Base-by-base conservation (phyloP, 345 rosid genomes). In the Populus pruinosa region DNA sequence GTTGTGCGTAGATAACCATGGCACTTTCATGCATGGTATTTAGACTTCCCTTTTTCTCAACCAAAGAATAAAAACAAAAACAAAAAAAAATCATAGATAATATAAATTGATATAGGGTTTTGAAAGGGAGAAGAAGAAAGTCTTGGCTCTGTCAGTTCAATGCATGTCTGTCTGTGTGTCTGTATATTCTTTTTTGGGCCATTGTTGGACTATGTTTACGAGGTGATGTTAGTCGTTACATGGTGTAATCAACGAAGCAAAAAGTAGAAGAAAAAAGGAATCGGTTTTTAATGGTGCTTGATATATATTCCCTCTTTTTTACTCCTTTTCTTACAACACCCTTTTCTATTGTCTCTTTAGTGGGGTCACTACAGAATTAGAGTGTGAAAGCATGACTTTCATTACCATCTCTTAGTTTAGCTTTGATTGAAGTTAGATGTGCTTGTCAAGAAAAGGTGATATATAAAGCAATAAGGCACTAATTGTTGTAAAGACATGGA, bases 381-480 rank as follows among this genome's bases (percentile, higher is more conserved):
- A 14, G 78, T 76, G 78, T 76, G 78, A 76, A 76, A 76, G 53
- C 72, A 35, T 67, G 78, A 76, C 63, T 49, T 49, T 18, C 4
- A 67, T 31, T 16, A 14, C 20, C 36, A 49, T 29, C 62, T 47
- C 31, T 75, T 23, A 76, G 6, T 67, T 36, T 13, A 53, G 14
- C 36, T 47, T 67, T 76, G 72, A 67, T 67, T 50, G 33, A 20
- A 33, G 18, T 66, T 66, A 66, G 61, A 66, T 65, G 29, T 72
- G 75, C 66, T 31, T 17, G 13, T 35, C 25, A 20, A 35, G 62
- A n/a, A 71, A 71, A 71, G 72, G 3, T 23, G 33, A 70, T 38
- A 33, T 6, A 36, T 41, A 41, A 67, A 67, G 70, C n/a, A 39
- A 18, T 2, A 53, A 50, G 41, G 27, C 38, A 50, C n/a, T 21